Evolutionary conservation across 1,284 basidiomycete genomes (phyloP), one percentile per base, ranked within the genome.

Genomic region (Coniferiporia sulphurascens): DNA sequence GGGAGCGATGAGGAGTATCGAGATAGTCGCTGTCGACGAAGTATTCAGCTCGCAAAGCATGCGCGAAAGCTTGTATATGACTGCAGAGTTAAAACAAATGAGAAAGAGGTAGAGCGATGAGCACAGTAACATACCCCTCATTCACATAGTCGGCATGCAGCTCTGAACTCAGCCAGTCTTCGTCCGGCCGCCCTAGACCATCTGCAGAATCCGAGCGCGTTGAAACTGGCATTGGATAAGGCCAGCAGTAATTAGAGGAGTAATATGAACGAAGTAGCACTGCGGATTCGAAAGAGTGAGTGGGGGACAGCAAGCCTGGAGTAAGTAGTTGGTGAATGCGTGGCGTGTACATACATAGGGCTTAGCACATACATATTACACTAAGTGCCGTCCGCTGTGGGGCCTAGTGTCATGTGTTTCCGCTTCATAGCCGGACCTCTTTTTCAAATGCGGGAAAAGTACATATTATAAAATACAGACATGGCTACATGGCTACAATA

Each of bases 31-130:
- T 78, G 43, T 78, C 70, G 34, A 73, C 73, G 36, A 75, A 71
- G 56, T 89, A 86, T 59, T 90, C 87, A 0, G 80, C 70, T 41
- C 74, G 72, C 21, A 92, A 73, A 4, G 88, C 88, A 62, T 86
- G 79, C 45, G 78, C 77, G 68, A 91, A 92, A 7, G 87, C 82
- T 59, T 80, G 78, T 56, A 91, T 84, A 69, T 92, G 89, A 15
- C 89, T 91, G 64, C 27, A 45, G 9, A 17, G 38, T 50, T 32
- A 59, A 5, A 59, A 55, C 49, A 57, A 52, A 35, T 15, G 43
- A 34, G 15, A 12, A 35, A 53, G 48, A 22, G 34, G 13, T 21
- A 27, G 4, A 55, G 45, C 21, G 56, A 5, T 5, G 21, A 27
- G 48, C 17, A 5, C 32, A 12, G 8, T 9, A 10, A 70, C 83